Percentiles rank a stretch among this genome's conserved stretches.
These are phyloP conservation scores for Fusarium udum DNA, from an alignment of 2,329 filamentous ascomycete species.

Conservation along the genomic window DNA sequence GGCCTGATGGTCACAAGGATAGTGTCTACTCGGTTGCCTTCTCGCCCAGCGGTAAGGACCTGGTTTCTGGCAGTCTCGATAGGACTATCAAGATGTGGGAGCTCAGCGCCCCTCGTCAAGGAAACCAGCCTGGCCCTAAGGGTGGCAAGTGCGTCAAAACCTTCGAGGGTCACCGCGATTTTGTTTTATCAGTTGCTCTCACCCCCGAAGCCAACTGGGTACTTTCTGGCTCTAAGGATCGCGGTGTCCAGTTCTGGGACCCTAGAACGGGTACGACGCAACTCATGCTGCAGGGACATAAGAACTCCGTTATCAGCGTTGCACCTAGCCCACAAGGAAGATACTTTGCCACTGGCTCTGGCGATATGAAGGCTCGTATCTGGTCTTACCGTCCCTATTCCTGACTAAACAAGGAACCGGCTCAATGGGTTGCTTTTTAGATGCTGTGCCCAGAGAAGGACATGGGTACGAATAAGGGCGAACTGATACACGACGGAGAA, in stretches of 20 bases:
- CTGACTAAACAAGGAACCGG: slow-evolving; percentile 40
- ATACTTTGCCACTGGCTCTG: slow-evolving; percentile 94
- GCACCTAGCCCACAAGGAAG: slow-evolving; percentile 89
- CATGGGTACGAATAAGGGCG: slow-evolving; percentile 17
- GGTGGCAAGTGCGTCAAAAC: slow-evolving; percentile 95
- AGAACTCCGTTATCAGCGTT: slow-evolving; percentile 98
- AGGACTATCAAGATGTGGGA: slow-evolving; percentile 99
- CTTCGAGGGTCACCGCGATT: slow-evolving; percentile 97
- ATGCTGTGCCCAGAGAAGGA: slow-evolving; percentile 9
- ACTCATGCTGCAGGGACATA: slow-evolving; percentile 98
- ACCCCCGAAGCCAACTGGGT: slow-evolving; percentile 97
- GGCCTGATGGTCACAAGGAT: slow-evolving; percentile 93
- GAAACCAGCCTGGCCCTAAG: slow-evolving; percentile 74
- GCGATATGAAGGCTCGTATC: slow-evolving; percentile 97
- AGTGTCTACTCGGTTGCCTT: slow-evolving; percentile 97
- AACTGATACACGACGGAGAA: slow-evolving; percentile 13
- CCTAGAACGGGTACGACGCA: slow-evolving; percentile 91
- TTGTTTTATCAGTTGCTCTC: slow-evolving; percentile 93
- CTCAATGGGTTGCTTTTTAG: slow-evolving; percentile 26
- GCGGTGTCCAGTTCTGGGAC: slow-evolving; percentile 99
- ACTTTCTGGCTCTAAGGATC: slow-evolving; percentile 95
- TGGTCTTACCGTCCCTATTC: slow-evolving; percentile 78
- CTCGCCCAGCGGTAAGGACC: slow-evolving; percentile 88
- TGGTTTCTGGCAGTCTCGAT: slow-evolving; percentile 94
- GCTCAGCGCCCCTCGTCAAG: slow-evolving; percentile 76